Evolutionary conservation across 352 stramenopile genomes (phyloP), one percentile per base, ranked within the genome.

Genomic region (Phytophthora constricta): DNA sequence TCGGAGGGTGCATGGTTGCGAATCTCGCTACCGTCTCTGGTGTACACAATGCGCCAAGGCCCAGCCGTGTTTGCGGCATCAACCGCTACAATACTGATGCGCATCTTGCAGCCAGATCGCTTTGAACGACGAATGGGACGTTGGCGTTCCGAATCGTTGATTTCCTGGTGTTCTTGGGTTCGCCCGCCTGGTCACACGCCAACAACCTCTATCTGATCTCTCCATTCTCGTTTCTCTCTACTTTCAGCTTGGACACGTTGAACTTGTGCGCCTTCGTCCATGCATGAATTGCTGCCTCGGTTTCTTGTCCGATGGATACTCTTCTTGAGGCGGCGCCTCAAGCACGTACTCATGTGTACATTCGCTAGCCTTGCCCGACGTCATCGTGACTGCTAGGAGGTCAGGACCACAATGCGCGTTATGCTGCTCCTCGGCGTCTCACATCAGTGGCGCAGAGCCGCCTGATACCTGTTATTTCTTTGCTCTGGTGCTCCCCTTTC

Each of bases 1-100:
- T 34, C 4, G 8, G 57, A 64, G 1, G 25, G 33, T 16, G 19
- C 10, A n/a, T 54, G 51, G n/a, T 68, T 57, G 43, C 61, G 60
- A 5, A 9, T 31, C 0, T 22, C 1, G 16, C 51, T 68, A 1
- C 60, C 51, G 10, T 51, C 16, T 14, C 25, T 48, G 2, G 45
- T 49, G 16, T 68, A 27, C 2, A 26, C 23, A n/a, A 61, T 27
- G 11, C 14, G 7, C 60, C 60, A 68, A 1, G 27, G 0, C 11
- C 50, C 33, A 11, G 48, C 23, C 0, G 14, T 8, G 1, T 20
- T 22, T 34, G 17, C 26, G 11, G 31, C 23, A 16, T 42, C 9
- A 0, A 66, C 50, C 2, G 39, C 58, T 1, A 25, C 9, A 5
- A 66, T 16, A 4, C 43, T 60, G 8, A 60, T 48, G 8, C 17